Percentiles rank a stretch among this genome's conserved stretches.
Evolutionary conservation across 2,329 filamentous ascomycete genomes (phyloP).

Genomic region (Paecilomyces niveus): DNA sequence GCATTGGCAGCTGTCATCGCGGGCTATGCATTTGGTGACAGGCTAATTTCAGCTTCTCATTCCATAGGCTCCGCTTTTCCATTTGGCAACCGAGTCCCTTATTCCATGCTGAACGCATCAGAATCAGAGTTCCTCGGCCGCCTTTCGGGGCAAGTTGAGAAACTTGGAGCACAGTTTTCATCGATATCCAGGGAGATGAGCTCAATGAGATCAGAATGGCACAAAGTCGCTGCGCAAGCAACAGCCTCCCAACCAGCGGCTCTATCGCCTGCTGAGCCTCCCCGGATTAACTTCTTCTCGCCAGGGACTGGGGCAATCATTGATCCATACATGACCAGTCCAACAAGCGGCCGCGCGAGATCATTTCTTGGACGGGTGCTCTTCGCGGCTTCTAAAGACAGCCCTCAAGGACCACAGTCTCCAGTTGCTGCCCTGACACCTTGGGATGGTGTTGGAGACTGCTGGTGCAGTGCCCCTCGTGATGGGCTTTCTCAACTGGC

Average conservation of each 20-base stretch:
- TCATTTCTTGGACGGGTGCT: slow-evolving; percentile 2
- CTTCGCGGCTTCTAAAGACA: slow-evolving; percentile 12
- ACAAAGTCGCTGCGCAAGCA: slow-evolving; percentile 14
- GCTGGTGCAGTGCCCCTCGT: slow-evolving; percentile 66
- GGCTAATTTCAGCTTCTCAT: slow-evolving; percentile 7
- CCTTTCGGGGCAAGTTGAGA: slow-evolving; percentile 19
- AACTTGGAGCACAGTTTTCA: slow-evolving; percentile 22
- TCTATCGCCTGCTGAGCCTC: slow-evolving; percentile 5
- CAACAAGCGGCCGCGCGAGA: slow-evolving; percentile 35
- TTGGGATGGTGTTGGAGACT: slow-evolving; percentile 78
- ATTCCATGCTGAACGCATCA: slow-evolving; percentile 16
- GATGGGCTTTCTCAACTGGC: slow-evolving; percentile 36
- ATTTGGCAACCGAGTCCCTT: slow-evolving; percentile 3
- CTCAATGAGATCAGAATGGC: slow-evolving; percentile 16
- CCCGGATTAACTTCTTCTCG: slow-evolving; percentile 67
- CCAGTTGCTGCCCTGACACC: slow-evolving; percentile 53
- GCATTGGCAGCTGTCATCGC: slow-evolving; percentile 7
- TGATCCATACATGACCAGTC: slow-evolving; percentile 54
- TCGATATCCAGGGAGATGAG: slow-evolving; percentile 23
- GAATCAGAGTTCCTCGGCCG: slow-evolving; percentile 16
- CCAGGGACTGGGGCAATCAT: slow-evolving; percentile 59
- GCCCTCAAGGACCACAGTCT: slow-evolving; percentile 22
- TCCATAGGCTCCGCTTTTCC: slow-evolving; percentile 11
- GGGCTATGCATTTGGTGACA: slow-evolving; percentile 7
- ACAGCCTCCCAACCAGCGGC: slow-evolving; percentile 10